Evolutionary conservation across 2,329 filamentous ascomycete genomes (phyloP), one percentile per base, ranked within the genome.

Genomic region (Botrytis fragariae): DNA sequence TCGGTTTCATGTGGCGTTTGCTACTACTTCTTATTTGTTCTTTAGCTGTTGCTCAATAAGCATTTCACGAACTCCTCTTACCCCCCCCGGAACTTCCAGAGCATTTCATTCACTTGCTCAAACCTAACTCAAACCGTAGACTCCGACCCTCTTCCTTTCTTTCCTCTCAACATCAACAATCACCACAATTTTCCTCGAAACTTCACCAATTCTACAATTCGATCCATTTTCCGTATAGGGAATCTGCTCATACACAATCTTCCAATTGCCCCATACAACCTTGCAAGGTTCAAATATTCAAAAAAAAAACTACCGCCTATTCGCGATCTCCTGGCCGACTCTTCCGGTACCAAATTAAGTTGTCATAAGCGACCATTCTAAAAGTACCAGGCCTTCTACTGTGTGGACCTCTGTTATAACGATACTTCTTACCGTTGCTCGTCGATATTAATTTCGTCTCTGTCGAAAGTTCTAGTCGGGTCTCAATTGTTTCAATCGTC

Each of bases 351-450:
- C 71, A 69, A 57, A 69, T 72, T 60, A 60, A 72, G 42, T 61
- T 61, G 71, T 69, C 63, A 72, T 72, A 72, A 72, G 71, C 71
- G 71, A 72, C 54, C 63, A 25, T 69, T 72, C 63, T 61, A 59
- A 59, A 72, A 54, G 65, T 72, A 51, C 71, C 39, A 63, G 42
- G 32, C 71, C 63, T 62, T 37, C 39, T 69, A 42, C 71, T 61
- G 63, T 69, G 44, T 44, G 63, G 64, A 45, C 71, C 65, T 72
- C 69, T 72, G 32, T 48, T 39, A 60, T 51, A 61, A 65, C 29
- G 18, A 54, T 65, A 32, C 51, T 54, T 72, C 48, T 67, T 48
- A 39, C 65, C 65, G 39, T 69, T 57, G 48, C 65, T 72, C 70
- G 9, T 57, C 32, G 32, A 68, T 44, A n/a, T 69, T 29, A 51